Percentiles rank a stretch among this genome's conserved stretches.
These are phyloP conservation scores for Phytophthora cactorum DNA, from an alignment of 352 stramenopile genomes.

Conservation along the genomic window DNA sequence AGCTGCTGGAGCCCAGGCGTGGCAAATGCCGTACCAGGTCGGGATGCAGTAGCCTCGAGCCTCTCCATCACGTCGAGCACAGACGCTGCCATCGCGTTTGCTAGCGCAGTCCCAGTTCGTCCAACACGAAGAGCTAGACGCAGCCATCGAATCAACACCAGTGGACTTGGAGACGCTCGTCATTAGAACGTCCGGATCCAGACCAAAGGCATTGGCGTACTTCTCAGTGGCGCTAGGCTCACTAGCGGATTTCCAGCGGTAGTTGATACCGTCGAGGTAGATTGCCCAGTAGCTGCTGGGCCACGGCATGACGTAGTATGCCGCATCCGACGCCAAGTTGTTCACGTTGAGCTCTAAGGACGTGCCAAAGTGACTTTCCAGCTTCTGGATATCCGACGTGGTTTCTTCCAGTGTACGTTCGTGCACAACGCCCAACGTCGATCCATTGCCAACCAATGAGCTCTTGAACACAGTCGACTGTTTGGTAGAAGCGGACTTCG, in stretches of 20 bases:
- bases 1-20: slow-evolving; percentile 48
- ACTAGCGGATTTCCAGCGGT: slow-evolving; percentile 36
- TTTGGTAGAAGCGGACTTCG: slow-evolving; percentile 24
- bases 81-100: slow-evolving; percentile 36
- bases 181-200: slow-evolving; percentile 44
- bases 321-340: slow-evolving; percentile 24
- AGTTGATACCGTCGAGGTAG: slow-evolving; percentile 74
- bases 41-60: slow-evolving; percentile 50
- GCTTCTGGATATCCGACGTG: slow-evolving; percentile 37
- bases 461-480: slow-evolving; percentile 26
- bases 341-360: slow-evolving; percentile 40
- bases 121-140: slow-evolving; percentile 31
- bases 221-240: slow-evolving; percentile 45
- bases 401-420: slow-evolving; percentile 29
- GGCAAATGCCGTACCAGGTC: slow-evolving; percentile 57
- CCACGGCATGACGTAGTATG: slow-evolving; percentile 46
- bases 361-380: slow-evolving; percentile 41
- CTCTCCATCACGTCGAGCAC: slow-evolving; percentile 37
- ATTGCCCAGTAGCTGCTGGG: slow-evolving; percentile 68
- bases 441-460: slow-evolving; percentile 11
- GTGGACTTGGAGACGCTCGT: slow-evolving; percentile 40
- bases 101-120: slow-evolving; percentile 41
- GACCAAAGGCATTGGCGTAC: slow-evolving; percentile 50
- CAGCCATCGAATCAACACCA: slow-evolving; percentile 40
- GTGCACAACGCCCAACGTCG: neutral